These are phyloP conservation scores for Cladophialophora chaetospira DNA, from an alignment of 2,329 filamentous ascomycete genomes.

Conservation along the genomic window DNA sequence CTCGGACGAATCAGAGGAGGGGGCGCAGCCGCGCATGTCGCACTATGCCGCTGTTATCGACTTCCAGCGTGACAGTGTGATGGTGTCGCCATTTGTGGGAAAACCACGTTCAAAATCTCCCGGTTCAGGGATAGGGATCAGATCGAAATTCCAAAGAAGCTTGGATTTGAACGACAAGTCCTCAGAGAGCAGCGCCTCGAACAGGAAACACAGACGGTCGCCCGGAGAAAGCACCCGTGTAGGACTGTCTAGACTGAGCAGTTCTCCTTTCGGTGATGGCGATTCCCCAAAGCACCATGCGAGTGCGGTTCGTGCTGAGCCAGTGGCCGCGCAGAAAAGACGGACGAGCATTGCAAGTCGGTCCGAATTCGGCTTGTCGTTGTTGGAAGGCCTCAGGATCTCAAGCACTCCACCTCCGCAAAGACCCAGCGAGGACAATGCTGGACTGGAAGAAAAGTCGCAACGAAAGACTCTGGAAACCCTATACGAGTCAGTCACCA, in stretches of 20 bases:
- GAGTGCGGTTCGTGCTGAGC: neutral
- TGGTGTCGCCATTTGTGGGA: slow-evolving; percentile 2
- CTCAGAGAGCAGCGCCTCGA: slow-evolving; percentile 1
- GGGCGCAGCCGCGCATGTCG: neutral
- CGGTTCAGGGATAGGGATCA: neutral
- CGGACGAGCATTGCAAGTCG: slow-evolving; percentile 11
- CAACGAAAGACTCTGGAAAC: slow-evolving; percentile 2
- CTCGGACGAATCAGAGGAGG: slow-evolving; percentile 6
- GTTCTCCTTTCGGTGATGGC: slow-evolving; percentile 1
- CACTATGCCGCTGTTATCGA: slow-evolving; percentile 22
- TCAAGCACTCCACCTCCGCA: slow-evolving; percentile 10
- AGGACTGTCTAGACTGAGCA: neutral
- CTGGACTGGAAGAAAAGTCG: neutral
- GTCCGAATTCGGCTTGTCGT: slow-evolving; percentile 18
- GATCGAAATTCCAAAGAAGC: neutral
- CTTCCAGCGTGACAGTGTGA: slow-evolving; percentile 17
- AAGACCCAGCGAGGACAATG: neutral
- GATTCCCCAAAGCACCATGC: slow-evolving; percentile 1
- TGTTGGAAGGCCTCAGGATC: slow-evolving; percentile 15
- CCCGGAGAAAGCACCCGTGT: neutral
- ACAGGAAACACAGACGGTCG: neutral
- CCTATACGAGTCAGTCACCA: slow-evolving; percentile 9
- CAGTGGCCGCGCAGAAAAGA: neutral
- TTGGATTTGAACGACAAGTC: neutral
- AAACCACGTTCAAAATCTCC: slow-evolving; percentile 11